Evolutionary conservation across 2,329 filamentous ascomycete genomes (phyloP).

Genomic region (Chrysoporthe puriensis): DNA sequence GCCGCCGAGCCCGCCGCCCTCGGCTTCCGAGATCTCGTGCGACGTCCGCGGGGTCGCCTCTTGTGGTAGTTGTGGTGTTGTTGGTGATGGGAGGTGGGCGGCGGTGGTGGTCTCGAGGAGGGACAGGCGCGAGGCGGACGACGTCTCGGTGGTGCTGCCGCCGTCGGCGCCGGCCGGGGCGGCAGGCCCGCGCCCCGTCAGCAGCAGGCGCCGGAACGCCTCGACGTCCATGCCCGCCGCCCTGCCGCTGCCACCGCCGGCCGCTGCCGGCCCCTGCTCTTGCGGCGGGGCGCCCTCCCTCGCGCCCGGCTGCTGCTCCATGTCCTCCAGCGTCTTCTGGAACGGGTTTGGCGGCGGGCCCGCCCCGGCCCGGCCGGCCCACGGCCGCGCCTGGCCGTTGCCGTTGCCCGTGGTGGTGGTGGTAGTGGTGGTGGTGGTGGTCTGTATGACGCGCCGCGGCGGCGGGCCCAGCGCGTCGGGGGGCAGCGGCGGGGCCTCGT

Average conservation of each 20-base stretch:
- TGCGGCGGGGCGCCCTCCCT: constrained; percentile 38
- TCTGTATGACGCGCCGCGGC: constrained; percentile 9
- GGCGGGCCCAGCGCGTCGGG: constrained; percentile 30
- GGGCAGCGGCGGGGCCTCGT: constrained; percentile 32
- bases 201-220: constrained; percentile 74
- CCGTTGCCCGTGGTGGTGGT: no score
- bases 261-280: neutral
- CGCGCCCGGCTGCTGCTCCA: constrained; percentile 43
- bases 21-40: constrained; percentile 58
- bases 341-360: constrained; percentile 57
- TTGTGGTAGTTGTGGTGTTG: no score
- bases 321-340: constrained; percentile 56
- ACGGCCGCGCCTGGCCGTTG: constrained; percentile 29
- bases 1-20: constrained; percentile 37
- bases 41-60: constrained; percentile 61
- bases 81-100: constrained; percentile 25
- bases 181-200: constrained; percentile 67
- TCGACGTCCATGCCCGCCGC: constrained; percentile 69
- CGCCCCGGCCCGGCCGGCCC: constrained; percentile 31
- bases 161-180: constrained; percentile 40
- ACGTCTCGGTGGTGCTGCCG: constrained; percentile 60
- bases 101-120: constrained; percentile 50
- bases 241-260: constrained; percentile 29
- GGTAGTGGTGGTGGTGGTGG: neutral
- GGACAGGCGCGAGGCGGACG: constrained; percentile 62